Evolutionary conservation across 805 yeast genomes (phyloP).

Genomic region (Saturnispora gosingensis): DNA sequence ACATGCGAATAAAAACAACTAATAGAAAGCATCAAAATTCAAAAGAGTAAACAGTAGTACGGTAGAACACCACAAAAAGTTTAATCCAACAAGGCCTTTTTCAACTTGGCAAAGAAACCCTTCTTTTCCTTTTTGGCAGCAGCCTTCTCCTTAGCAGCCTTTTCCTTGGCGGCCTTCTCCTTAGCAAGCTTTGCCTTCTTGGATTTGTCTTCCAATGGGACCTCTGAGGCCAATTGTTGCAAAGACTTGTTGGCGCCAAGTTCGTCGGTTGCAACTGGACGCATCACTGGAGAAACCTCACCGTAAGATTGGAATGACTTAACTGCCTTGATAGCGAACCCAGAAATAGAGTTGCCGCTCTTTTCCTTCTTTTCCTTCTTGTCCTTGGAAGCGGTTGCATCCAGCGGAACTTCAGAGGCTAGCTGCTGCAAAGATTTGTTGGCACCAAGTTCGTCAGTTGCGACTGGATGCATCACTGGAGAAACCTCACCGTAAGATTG

Average conservation of each 20-base stretch:
- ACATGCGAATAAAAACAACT: not conserved
- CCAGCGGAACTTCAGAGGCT: conserved; percentile 5
- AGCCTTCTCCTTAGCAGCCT: not conserved
- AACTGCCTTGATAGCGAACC: not conserved
- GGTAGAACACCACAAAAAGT: not conserved
- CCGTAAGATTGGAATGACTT: not conserved
- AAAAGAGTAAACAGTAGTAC: not conserved
- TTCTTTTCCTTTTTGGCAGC: conserved; percentile 6
- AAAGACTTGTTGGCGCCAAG: not conserved
- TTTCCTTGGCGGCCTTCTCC: not conserved
- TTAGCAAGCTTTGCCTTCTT: not conserved
- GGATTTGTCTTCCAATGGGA: not conserved
- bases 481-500: conserved; percentile 8
- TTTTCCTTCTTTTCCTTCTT: not conserved
- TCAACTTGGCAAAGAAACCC: conserved; percentile 7
- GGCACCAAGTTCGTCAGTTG: conserved; percentile 6
- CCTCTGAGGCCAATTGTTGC: not conserved
- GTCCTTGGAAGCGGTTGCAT: not conserved
- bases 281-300: not conserved
- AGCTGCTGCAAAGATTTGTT: conserved; percentile 7
- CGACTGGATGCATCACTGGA: conserved; percentile 4
- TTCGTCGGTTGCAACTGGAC: not conserved
- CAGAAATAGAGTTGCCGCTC: not conserved
- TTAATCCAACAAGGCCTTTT: conserved; percentile 4
- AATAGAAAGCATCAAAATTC: not conserved